Evolutionary conservation across 2,329 filamentous ascomycete genomes (phyloP), one percentile per base, ranked within the genome.

Genomic region (Xylaria multiplex): DNA sequence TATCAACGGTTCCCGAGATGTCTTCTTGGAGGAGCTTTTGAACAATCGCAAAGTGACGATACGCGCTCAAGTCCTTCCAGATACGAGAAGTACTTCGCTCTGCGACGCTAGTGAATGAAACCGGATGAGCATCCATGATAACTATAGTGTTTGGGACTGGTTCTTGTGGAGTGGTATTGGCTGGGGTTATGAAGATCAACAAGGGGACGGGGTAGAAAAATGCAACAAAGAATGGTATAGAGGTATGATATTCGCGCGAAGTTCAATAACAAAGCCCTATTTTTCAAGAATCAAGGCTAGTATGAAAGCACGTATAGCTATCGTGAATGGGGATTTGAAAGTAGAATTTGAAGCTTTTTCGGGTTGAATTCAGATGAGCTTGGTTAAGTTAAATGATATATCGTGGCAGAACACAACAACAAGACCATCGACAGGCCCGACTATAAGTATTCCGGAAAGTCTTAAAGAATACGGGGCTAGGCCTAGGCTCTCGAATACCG

Each of bases 101-200:
- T 19, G 80, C 75, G 35, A 80, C 75, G 73, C 81, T 85, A 70
- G 80, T 82, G 72, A 77, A 81, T 43, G 80, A 85, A 72, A 85
- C 80, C 32, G 82, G 81, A 77, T 85, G 83, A 82, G 83, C 82
- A 77, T 86, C 84, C 84, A 86, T 71, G 45, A 16, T 85, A 49
- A 55, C 69, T 58, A 14, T 48, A 14, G 45, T 46, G 8, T 59
- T 22, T 59, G 6, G 22, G 27, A 11, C 49, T 46, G 46, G n/a
- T 58, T 59, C 19, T 22, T 7, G 52, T n/a, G n/a, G 9, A 24
- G 19, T 6, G 24, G 22, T 61, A 13, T 54, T 11, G 32, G 5
- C 53, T 62, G 13, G 27, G 22, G n/a, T 8, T 19, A 46, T 49
- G 35, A 49, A 49, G 19, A 30, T 16, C n/a, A 19, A n/a, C 14